phyloP scores from a whole-genome alignment of 192 early-diverging fungal species.

The Phlyctochytrium planicorne region DNA sequence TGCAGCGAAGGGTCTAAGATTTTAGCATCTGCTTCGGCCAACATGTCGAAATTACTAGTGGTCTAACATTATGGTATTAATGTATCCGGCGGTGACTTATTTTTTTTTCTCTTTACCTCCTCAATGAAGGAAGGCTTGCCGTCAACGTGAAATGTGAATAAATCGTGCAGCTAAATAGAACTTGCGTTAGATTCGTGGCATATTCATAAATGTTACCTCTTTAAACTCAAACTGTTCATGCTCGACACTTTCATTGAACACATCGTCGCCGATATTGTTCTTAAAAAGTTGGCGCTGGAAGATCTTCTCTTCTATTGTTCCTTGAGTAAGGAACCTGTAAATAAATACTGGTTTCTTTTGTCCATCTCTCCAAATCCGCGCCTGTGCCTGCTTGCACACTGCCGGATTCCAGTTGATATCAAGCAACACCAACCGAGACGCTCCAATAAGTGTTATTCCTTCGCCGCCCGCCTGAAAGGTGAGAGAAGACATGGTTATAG shows the following conservation, averaged over 20 bases:
- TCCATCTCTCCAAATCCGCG: slow-evolving; percentile 82
- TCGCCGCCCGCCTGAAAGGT: background rate
- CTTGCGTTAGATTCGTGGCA: too few species aligned
- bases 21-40: too few species aligned
- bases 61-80: too few species aligned
- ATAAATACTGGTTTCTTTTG: slow-evolving; percentile 82
- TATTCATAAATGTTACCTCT: too few species aligned
- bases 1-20: too few species aligned
- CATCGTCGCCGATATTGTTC: background rate
- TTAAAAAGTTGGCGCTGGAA: slow-evolving; percentile 83
- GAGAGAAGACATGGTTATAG: too few species aligned
- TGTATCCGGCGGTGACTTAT: too few species aligned
- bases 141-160: too few species aligned
- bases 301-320: slow-evolving; percentile 99
- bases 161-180: too few species aligned
- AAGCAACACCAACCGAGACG: slow-evolving; percentile 93
- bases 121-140: too few species aligned
- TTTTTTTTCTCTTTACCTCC: too few species aligned
- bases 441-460: slow-evolving; percentile 67
- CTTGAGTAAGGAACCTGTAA: slow-evolving; percentile 95
- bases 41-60: too few species aligned
- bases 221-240: background rate
- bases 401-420: slow-evolving; percentile 97
- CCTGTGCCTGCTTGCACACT: slow-evolving; percentile 88
- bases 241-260: background rate